Evolutionary conservation across 73 alveolate species (phyloP).

Genomic region (Paramecium octaurelia): DNA sequence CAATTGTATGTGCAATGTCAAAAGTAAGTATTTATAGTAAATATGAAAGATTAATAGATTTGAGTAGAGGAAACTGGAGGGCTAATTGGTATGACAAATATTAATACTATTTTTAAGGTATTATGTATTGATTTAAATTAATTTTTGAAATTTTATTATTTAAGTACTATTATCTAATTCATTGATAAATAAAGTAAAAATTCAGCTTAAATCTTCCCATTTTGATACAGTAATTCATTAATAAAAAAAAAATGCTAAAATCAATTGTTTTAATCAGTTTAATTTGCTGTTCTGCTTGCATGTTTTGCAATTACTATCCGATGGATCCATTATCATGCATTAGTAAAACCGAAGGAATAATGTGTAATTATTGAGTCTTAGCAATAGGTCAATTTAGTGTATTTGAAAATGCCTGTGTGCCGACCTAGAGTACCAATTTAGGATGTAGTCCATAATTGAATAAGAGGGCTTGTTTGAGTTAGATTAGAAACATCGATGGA

Average conservation of each 20-base stretch:
- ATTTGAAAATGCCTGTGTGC: conserved; percentile 28
- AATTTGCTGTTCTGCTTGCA: neutral
- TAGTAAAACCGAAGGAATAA: conserved; percentile 17
- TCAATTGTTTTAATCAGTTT: neutral
- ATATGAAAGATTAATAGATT: conserved; percentile 19
- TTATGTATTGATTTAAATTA: conserved; percentile 34
- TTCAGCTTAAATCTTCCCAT: neutral
- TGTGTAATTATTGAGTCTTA: neutral
- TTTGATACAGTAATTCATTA: neutral
- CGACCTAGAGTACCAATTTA: neutral
- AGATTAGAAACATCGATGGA: neutral
- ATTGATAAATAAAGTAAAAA: neutral
- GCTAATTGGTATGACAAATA: conserved; percentile 60
- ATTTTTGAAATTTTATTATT: neutral
- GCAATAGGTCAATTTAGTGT: neutral
- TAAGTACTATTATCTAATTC: neutral
- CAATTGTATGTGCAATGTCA: neutral
- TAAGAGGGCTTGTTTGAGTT: neutral
- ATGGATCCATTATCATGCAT: conserved; percentile 15
- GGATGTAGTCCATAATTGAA: conserved; percentile 38
- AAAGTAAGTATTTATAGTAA: neutral
- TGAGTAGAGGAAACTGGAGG: conserved; percentile 49
- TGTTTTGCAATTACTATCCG: conserved; percentile 35
- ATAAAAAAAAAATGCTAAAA: neutral
- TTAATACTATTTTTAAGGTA: conserved; percentile 49